phyloP scores from a whole-genome alignment of 73 alveolate species.

The Uronychia setigera region DNA sequence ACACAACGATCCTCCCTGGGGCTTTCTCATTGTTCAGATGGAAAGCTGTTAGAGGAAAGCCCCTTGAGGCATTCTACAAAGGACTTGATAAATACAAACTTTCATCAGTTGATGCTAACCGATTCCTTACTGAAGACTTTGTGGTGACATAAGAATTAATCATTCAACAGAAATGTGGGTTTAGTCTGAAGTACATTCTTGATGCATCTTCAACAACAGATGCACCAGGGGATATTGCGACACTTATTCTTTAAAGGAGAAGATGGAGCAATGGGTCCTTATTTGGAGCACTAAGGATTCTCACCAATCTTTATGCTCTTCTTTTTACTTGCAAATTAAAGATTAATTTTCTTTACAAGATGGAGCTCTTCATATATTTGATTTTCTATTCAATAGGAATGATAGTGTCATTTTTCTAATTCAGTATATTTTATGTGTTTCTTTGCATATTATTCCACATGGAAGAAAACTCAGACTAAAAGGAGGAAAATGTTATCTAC shows the following conservation, averaged over 20 bases:
- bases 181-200: constrained; percentile 40
- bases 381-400: too few species aligned
- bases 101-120: constrained; percentile 51
- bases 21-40: constrained; percentile 50
- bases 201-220: constrained; percentile 59
- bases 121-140: constrained; percentile 67
- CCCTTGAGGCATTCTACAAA: constrained; percentile 10
- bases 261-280: constrained; percentile 8
- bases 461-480: too few species aligned
- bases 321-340: too few species aligned
- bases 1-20: constrained; percentile 57
- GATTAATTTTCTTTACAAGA: too few species aligned
- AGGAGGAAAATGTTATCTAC: too few species aligned
- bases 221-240: constrained; percentile 40
- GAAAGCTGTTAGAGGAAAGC: constrained; percentile 21
- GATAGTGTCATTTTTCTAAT: too few species aligned
- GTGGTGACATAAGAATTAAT: constrained; percentile 63
- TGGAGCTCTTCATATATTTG: too few species aligned
- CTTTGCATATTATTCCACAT: too few species aligned
- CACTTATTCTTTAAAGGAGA: constrained; percentile 50
- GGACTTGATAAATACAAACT: constrained; percentile 38
- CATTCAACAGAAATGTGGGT: constrained; percentile 7
- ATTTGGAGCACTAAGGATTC: not conserved
- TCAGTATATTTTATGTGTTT: too few species aligned
- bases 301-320: too few species aligned